Evolutionary conservation across 202 grass and related monocot genomes (phyloP).

Genomic region (Dendrocalamus latiflorus): DNA sequence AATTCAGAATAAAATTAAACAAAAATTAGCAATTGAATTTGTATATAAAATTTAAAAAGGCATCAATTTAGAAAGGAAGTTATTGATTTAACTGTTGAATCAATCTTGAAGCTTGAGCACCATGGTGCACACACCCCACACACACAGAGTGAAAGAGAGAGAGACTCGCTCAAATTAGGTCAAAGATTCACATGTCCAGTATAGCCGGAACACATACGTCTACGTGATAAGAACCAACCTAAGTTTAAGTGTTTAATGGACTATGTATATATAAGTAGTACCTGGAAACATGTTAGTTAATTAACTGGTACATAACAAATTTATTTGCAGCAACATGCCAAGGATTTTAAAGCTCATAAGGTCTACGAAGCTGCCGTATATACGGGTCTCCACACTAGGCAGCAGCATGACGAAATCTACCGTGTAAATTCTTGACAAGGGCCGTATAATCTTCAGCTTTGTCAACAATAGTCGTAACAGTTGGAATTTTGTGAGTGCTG

Average conservation of each 20-base stretch:
- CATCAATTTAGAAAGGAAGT: no score
- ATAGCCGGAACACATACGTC: not conserved
- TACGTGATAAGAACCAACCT: not conserved
- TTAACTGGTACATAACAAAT: not conserved
- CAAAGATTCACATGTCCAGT: slow-evolving; percentile 6
- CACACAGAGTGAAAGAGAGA: no score
- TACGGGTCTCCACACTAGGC: slow-evolving; percentile 22
- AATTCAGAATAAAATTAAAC: no score
- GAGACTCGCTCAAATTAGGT: not conserved
- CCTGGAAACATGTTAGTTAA: slow-evolving; percentile 18
- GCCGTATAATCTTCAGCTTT: no score
- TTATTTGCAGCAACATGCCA: not conserved
- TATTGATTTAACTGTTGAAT: no score
- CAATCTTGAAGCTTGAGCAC: no score
- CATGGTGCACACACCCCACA: no score
- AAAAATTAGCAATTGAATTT: no score
- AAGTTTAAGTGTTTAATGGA: not conserved
- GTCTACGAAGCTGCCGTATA: slow-evolving; percentile 5
- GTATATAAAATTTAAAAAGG: no score
- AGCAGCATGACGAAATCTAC: slow-evolving; percentile 27
- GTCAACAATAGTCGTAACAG: no score
- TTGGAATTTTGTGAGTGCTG: no score
- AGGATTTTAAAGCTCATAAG: not conserved
- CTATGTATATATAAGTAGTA: not conserved
- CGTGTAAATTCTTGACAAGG: not conserved